phyloP scores from a whole-genome alignment of 1,139 yeast species.

The Yamadazyma aaseri region DNA sequence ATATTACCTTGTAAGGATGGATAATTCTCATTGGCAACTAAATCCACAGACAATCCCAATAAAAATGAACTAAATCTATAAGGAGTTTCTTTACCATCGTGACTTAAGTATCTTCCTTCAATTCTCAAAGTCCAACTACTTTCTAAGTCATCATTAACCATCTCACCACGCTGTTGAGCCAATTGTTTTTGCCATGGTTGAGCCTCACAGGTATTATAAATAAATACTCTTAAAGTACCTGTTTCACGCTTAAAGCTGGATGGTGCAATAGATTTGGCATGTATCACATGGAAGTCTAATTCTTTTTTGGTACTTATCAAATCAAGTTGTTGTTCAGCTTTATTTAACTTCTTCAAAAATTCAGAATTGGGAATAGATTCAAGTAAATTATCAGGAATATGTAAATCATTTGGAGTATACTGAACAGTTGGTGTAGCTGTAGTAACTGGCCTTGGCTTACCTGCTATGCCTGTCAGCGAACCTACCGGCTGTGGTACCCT shows the following conservation, averaged over 20 bases:
- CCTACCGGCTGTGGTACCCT: constrained; percentile 5
- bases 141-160: constrained; percentile 27
- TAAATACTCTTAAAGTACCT: constrained; percentile 68
- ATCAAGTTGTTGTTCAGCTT: constrained; percentile 79
- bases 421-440: constrained; percentile 43
- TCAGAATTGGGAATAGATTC: constrained; percentile 72
- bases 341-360: constrained; percentile 65
- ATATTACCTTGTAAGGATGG: constrained; percentile 36
- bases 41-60: constrained; percentile 80
- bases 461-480: constrained; percentile 5
- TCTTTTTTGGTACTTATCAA: constrained; percentile 79
- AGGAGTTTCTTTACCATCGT: constrained; percentile 14
- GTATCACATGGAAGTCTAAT: constrained; percentile 78
- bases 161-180: constrained; percentile 21
- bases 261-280: constrained; percentile 47
- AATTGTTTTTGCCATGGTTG: constrained; percentile 86
- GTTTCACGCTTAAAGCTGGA: constrained; percentile 45
- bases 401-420: constrained; percentile 70
- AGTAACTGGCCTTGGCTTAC: constrained; percentile 31
- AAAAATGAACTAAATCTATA: constrained; percentile 71
- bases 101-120: constrained; percentile 72
- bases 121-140: constrained; percentile 84
- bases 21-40: constrained; percentile 46
- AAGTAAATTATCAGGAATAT: constrained; percentile 60
- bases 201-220: constrained; percentile 79